phyloP scores from a whole-genome alignment of 164 flowering plant genomes.

The Annona squamosa region DNA sequence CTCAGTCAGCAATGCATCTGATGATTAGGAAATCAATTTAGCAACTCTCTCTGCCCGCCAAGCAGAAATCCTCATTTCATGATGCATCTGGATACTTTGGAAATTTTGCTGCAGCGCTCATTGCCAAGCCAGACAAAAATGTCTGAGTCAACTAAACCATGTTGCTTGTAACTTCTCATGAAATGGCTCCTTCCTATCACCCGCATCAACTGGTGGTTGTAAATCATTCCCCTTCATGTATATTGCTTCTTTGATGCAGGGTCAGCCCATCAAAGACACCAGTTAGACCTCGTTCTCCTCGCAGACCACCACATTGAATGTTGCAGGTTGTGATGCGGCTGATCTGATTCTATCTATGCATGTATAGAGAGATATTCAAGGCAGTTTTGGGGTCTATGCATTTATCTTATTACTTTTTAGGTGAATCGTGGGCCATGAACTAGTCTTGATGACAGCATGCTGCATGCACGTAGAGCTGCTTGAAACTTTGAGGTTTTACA shows the following conservation, averaged over 20 bases:
- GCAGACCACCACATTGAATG: slow-evolving; percentile 39
- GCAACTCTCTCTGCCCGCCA: too few relatives aligned
- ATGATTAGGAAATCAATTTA: background rate
- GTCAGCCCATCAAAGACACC: slow-evolving; percentile 88
- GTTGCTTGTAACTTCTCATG: background rate
- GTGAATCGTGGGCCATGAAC: slow-evolving; percentile 15
- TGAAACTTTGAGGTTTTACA: slow-evolving; percentile 41
- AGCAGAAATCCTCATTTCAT: too few relatives aligned
- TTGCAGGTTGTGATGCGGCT: slow-evolving; percentile 5
- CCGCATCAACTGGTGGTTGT: background rate
- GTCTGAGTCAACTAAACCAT: too few relatives aligned
- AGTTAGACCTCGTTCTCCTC: slow-evolving; percentile 60
- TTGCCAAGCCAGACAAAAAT: too few relatives aligned
- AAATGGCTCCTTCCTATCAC: background rate
- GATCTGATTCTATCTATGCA: slow-evolving; percentile 10
- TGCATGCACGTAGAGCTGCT: slow-evolving; percentile 29
- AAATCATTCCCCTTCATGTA: background rate
- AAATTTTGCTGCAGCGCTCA: too few relatives aligned
- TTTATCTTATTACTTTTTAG: slow-evolving; percentile 10
- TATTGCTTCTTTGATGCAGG: slow-evolving; percentile 28
- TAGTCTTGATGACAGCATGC: slow-evolving; percentile 9
- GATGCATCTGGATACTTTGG: too few relatives aligned
- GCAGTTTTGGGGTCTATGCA: slow-evolving; percentile 13
- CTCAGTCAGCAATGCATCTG: background rate
- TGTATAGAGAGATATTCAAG: slow-evolving; percentile 22